phyloP scores from a whole-genome alignment of 805 yeast genomes.

The Schwanniomyces yamadae region DNA sequence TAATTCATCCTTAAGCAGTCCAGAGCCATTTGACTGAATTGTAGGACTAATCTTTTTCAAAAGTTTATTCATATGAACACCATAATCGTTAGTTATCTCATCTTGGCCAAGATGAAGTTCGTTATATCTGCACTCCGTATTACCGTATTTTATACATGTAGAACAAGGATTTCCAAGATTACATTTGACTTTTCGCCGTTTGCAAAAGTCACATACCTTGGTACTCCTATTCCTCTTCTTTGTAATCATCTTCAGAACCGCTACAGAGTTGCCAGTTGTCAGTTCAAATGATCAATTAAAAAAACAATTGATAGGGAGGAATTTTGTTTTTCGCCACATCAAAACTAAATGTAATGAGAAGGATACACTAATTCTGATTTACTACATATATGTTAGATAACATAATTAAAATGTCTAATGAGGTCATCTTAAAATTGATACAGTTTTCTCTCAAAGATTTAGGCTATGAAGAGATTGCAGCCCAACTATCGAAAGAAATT shows the following conservation, averaged over 20 bases:
- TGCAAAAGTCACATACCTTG: constrained; percentile 37
- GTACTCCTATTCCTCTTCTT: constrained; percentile 28
- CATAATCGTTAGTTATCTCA: neutral
- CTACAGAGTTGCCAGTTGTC: too few species aligned
- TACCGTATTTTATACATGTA: constrained; percentile 30
- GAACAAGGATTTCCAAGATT: constrained; percentile 37
- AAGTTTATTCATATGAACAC: too few species aligned
- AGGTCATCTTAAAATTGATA: constrained; percentile 29
- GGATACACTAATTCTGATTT: too few species aligned
- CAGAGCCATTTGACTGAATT: neutral
- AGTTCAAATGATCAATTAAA: too few species aligned
- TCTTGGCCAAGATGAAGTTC: too few species aligned
- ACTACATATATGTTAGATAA: too few species aligned
- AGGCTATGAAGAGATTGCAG: constrained; percentile 28
- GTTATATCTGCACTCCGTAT: constrained; percentile 26
- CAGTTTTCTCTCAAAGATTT: constrained; percentile 29
- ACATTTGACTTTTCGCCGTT: constrained; percentile 37
- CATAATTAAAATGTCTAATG: constrained; percentile 22
- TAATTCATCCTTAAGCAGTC: constrained; percentile 14
- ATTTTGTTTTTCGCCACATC: too few species aligned
- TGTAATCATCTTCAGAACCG: neutral
- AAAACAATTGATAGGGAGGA: too few species aligned
- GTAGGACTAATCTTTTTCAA: neutral
- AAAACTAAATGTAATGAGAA: too few species aligned
- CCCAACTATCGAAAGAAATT: constrained; percentile 13